Conservation (phyloP, 805 yeast genomes). For the Priceomyces haplophilus region DNA sequence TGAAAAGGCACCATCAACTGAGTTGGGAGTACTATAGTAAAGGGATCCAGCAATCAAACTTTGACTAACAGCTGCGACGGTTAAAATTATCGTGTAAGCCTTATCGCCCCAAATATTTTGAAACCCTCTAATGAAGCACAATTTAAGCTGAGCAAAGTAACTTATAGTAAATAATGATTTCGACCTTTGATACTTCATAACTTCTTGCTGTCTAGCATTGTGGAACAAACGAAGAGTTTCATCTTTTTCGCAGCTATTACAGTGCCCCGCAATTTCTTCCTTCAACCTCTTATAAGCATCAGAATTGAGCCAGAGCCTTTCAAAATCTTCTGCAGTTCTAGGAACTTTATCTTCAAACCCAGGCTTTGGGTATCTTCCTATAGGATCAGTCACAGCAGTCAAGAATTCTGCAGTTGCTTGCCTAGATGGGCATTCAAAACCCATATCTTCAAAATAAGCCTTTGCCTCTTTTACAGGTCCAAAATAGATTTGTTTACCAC, state of each 20-base stretch:
- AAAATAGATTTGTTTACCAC: constrained; percentile 53
- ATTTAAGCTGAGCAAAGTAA: constrained; percentile 46
- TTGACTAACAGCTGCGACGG: constrained; percentile 50
- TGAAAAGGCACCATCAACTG: constrained; percentile 57
- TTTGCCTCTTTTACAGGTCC: constrained; percentile 59
- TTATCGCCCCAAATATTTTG: constrained; percentile 58
- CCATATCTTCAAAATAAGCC: constrained; percentile 60
- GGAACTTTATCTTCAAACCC: constrained; percentile 58
- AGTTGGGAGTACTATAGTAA: constrained; percentile 49
- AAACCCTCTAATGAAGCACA: constrained; percentile 49
- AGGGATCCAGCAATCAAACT: constrained; percentile 65
- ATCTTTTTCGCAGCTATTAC: constrained; percentile 18
- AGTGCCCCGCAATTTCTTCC: constrained; percentile 21
- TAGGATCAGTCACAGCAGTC: constrained; percentile 67
- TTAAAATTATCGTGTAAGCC: constrained; percentile 44
- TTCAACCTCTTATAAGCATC: constrained; percentile 19
- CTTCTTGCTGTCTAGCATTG: constrained; percentile 34
- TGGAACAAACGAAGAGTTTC: constrained; percentile 26
- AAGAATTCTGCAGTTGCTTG: constrained; percentile 73
- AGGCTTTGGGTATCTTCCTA: constrained; percentile 47
- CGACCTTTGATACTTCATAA: constrained; percentile 33
- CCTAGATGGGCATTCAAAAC: constrained; percentile 59
- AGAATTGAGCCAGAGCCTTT: constrained; percentile 54
- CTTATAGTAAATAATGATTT: constrained; percentile 44
- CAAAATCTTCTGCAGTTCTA: constrained; percentile 59